Conservation (phyloP, 306 rosid species). For the Biancaea sappan region DNA sequence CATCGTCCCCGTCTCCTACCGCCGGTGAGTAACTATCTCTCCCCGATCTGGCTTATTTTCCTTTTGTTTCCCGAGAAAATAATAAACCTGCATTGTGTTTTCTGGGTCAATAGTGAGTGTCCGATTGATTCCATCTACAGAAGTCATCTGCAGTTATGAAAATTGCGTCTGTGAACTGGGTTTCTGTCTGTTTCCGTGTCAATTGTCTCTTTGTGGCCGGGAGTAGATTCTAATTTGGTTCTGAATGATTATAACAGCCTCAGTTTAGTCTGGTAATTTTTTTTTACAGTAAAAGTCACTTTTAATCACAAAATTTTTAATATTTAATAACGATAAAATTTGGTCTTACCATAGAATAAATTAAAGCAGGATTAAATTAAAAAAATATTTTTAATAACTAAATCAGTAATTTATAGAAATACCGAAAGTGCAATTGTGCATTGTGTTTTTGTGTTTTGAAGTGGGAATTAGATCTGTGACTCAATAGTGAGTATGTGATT, state of each 20-base stretch:
- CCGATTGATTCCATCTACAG: background rate
- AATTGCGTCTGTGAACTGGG: background rate
- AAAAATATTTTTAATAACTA: no score
- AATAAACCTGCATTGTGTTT: background rate
- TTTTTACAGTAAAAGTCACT: no score
- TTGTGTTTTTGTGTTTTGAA: background rate
- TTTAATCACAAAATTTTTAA: no score
- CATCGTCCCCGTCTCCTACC: conserved; percentile 86
- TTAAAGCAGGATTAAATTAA: no score
- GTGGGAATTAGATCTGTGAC: background rate
- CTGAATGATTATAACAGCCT: no score
- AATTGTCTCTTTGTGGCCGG: no score
- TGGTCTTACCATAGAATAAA: no score
- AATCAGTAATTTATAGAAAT: no score
- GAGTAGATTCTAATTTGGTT: no score
- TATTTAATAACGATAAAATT: no score
- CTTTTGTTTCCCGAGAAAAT: conserved; percentile 20
- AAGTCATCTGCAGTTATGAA: background rate
- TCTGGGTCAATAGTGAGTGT: background rate
- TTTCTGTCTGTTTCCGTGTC: background rate
- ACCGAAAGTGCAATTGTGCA: no score
- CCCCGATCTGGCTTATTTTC: background rate
- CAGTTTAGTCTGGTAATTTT: no score
- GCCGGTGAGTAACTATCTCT: conserved; percentile 66
- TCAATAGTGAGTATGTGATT: background rate